phyloP scores from a whole-genome alignment of 768 basidiomycete species.

The Terana coerulea region DNA sequence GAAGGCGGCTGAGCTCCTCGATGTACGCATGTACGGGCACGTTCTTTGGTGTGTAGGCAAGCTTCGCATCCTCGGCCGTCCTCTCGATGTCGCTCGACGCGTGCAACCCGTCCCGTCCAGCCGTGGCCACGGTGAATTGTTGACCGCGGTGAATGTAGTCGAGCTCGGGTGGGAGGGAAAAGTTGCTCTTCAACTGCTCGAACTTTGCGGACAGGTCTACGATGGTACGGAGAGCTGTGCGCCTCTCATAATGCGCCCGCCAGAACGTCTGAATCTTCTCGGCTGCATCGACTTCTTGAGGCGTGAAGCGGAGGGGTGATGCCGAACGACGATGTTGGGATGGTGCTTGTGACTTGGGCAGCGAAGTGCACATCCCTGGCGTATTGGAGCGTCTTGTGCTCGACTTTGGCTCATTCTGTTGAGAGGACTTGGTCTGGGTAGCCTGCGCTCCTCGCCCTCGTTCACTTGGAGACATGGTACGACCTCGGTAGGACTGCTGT shows the following conservation, averaged over 20 bases:
- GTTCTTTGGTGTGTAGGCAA: constrained; percentile 62
- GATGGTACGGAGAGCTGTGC: constrained; percentile 37
- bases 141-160: constrained; percentile 35
- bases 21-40: constrained; percentile 56
- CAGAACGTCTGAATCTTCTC: constrained; percentile 44
- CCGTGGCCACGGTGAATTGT: constrained; percentile 28
- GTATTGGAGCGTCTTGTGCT: too few relatives aligned
- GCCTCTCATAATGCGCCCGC: constrained; percentile 34
- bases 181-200: constrained; percentile 36
- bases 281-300: constrained; percentile 29
- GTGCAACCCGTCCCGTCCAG: constrained; percentile 7
- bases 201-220: constrained; percentile 40
- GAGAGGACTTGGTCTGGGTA: too few relatives aligned
- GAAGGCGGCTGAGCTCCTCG: constrained; percentile 57
- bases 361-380: too few relatives aligned
- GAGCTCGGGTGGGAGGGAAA: constrained; percentile 41
- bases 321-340: background rate
- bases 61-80: constrained; percentile 27
- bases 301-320: constrained; percentile 11
- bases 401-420: too few relatives aligned
- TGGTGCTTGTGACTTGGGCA: background rate
- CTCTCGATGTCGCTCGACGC: background rate
- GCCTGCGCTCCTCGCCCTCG: too few relatives aligned
- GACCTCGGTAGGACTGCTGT: constrained; percentile 10
- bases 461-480: constrained; percentile 10